These are phyloP conservation scores for Rosa multiflora DNA, from an alignment of 306 rosid species.

Conservation along the genomic window DNA sequence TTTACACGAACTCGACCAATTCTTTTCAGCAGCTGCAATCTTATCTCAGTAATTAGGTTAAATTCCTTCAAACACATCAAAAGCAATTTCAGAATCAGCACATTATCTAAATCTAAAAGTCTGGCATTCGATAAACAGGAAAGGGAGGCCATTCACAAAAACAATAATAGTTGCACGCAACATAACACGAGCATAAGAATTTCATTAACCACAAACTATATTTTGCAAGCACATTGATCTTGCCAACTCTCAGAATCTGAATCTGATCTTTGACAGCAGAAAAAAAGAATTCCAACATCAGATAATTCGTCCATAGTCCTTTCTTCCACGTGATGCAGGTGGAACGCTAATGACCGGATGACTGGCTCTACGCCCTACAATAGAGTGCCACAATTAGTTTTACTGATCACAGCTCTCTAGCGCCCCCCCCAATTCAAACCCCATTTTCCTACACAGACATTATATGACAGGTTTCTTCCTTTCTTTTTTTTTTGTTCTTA, in stretches of 20 bases:
- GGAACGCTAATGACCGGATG: slow-evolving; percentile 78
- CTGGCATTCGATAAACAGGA: background rate
- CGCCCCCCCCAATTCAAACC: slow-evolving; percentile 15
- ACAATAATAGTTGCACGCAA: slow-evolving; percentile 51
- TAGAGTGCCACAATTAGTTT: slow-evolving; percentile 34
- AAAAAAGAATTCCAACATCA: slow-evolving; percentile 37
- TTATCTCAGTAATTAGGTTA: slow-evolving; percentile 7
- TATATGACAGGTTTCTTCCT: background rate
- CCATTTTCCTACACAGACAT: slow-evolving; percentile 14
- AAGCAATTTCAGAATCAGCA: slow-evolving; percentile 10
- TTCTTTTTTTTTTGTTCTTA: background rate
- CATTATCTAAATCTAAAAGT: background rate
- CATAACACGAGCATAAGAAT: slow-evolving; percentile 15
- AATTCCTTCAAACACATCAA: slow-evolving; percentile 18
- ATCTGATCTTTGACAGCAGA: slow-evolving; percentile 26
- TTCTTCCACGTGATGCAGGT: slow-evolving; percentile 76
- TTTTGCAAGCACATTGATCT: slow-evolving; percentile 52
- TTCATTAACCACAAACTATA: slow-evolving; percentile 54
- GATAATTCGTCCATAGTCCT: slow-evolving; percentile 84
- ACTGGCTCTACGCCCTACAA: slow-evolving; percentile 78
- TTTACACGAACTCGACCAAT: slow-evolving; percentile 6
- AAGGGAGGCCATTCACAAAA: slow-evolving; percentile 34
- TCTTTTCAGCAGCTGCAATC: slow-evolving; percentile 28
- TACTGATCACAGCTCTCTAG: slow-evolving; percentile 12
- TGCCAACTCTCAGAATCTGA: slow-evolving; percentile 33